These are phyloP conservation scores for Diplodia mutila DNA, from an alignment of 2,329 filamentous ascomycete species.

Conservation along the genomic window DNA sequence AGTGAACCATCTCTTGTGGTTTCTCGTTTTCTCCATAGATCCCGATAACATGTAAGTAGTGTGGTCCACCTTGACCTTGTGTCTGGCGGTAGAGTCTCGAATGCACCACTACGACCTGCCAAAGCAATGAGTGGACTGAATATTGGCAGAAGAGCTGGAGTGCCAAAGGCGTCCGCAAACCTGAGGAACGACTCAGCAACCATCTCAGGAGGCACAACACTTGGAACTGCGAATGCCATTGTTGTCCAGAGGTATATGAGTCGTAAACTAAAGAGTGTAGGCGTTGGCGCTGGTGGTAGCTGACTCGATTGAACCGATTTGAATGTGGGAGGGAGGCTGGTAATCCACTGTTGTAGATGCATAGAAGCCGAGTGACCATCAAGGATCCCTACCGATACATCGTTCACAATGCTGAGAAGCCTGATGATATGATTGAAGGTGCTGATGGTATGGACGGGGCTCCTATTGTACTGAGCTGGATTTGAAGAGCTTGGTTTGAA, in stretches of 20 bases:
- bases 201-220: conserved; percentile 28
- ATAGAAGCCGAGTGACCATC: conserved; percentile 16
- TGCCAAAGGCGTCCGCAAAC: conserved; percentile 33
- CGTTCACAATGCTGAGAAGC: conserved; percentile 34
- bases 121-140: conserved; percentile 24
- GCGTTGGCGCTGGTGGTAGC: conserved; percentile 15
- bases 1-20: neutral
- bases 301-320: conserved; percentile 21
- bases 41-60: conserved; percentile 17
- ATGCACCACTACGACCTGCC: conserved; percentile 23
- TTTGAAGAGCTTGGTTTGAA: conserved; percentile 32
- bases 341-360: conserved; percentile 24
- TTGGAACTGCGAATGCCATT: conserved; percentile 32
- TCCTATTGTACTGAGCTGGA: conserved; percentile 25
- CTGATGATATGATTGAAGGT: conserved; percentile 57
- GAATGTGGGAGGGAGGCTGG: conserved; percentile 18
- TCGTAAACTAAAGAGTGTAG: conserved; percentile 30
- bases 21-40: conserved; percentile 15
- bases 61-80: conserved; percentile 8
- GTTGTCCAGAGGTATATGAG: conserved; percentile 35
- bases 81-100: conserved; percentile 17
- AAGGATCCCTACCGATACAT: conserved; percentile 14
- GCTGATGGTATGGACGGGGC: conserved; percentile 51
- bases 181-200: conserved; percentile 35
- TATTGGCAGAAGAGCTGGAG: conserved; percentile 36